These are phyloP conservation scores for Diaporthe longicolla DNA, from an alignment of 2,329 filamentous ascomycete genomes.

Conservation along the genomic window DNA sequence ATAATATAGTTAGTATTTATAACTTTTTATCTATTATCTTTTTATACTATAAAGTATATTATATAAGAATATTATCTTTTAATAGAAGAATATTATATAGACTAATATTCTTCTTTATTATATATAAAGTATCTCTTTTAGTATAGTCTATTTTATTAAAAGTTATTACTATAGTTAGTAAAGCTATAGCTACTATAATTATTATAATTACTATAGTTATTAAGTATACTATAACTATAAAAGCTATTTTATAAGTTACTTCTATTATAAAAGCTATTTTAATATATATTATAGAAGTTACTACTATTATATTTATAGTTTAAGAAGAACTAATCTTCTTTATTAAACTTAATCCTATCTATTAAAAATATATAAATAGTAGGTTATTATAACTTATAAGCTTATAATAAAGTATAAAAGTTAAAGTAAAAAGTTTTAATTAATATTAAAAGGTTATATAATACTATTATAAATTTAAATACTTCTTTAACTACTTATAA, in stretches of 20 bases:
- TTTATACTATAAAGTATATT: no score
- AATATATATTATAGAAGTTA: not conserved
- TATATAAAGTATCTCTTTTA: no score
- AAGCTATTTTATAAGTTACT: not conserved
- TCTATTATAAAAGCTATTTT: not conserved
- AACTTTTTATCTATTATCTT: no score
- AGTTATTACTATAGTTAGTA: not conserved
- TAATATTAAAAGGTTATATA: not conserved
- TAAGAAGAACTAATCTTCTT: not conserved
- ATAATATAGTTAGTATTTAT: no score
- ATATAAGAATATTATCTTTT: no score
- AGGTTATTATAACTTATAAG: not conserved
- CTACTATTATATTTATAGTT: not conserved
- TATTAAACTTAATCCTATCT: not conserved
- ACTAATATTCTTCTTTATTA: no score
- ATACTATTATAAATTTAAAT: not conserved
- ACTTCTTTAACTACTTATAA: not conserved
- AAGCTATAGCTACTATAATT: not conserved
- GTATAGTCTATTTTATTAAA: not conserved
- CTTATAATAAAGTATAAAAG: not conserved
- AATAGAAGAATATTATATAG: no score
- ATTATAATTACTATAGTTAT: not conserved
- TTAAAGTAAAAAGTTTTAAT: not conserved
- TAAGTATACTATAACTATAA: not conserved
- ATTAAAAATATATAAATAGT: not conserved